Evolutionary conservation across 805 yeast genomes (phyloP).

Genomic region (Starmerella sp.): DNA sequence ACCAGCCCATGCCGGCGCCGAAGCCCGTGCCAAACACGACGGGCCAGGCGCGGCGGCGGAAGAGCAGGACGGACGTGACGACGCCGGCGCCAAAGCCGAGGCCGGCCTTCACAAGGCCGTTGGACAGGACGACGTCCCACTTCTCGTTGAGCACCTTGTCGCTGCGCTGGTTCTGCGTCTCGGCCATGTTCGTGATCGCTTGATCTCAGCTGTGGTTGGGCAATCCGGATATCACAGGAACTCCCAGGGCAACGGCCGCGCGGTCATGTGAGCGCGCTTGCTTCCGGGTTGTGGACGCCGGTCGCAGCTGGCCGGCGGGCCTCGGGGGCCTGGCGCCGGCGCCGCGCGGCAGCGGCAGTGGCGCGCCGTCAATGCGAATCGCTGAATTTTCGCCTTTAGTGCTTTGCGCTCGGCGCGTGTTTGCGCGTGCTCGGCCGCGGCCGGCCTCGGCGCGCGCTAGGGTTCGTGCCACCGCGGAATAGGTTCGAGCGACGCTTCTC

Average conservation of each 20-base stretch:
- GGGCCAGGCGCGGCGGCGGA: slow-evolving; percentile 92
- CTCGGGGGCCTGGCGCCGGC: too few species aligned
- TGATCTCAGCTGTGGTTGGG: slow-evolving; percentile 4
- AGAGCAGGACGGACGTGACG: slow-evolving; percentile 74
- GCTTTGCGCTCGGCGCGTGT: not conserved
- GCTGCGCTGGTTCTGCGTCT: slow-evolving; percentile 17
- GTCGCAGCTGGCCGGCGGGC: too few species aligned
- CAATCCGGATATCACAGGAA: not conserved
- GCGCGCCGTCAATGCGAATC: too few species aligned
- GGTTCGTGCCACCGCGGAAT: not conserved
- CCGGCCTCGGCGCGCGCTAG: not conserved
- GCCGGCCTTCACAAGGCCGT: slow-evolving; percentile 87
- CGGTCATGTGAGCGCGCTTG: not conserved
- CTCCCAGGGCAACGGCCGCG: not conserved
- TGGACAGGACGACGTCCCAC: slow-evolving; percentile 96
- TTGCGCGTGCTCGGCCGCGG: too few species aligned
- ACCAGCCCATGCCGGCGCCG: slow-evolving; percentile 94
- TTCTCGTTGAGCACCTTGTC: slow-evolving; percentile 26
- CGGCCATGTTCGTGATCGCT: slow-evolving; percentile 12
- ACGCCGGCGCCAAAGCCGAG: slow-evolving; percentile 96
- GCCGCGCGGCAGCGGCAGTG: not conserved
- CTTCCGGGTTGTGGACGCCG: not conserved
- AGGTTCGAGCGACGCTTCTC: too few species aligned
- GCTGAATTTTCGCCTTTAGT: too few species aligned
- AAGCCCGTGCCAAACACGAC: slow-evolving; percentile 97